These are phyloP conservation scores for Glonium stellatum DNA, from an alignment of 495 filamentous ascomycete genomes.

Conservation along the genomic window DNA sequence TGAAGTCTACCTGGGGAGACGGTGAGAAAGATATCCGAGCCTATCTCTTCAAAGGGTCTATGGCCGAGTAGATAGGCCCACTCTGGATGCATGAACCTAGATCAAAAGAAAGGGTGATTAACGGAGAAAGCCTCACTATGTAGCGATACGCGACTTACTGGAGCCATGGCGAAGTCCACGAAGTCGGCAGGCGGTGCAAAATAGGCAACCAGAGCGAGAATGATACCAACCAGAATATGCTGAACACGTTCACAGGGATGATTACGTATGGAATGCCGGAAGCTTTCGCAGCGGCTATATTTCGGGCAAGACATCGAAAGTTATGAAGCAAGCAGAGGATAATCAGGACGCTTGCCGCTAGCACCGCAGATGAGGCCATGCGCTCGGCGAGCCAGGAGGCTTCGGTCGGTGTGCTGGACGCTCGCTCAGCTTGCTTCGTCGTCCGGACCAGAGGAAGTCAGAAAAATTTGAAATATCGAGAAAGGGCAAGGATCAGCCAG, in stretches of 20 bases:
- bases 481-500: too few relatives aligned
- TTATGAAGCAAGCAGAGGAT: slow-evolving; percentile 18
- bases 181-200: slow-evolving; percentile 42
- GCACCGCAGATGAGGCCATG: slow-evolving; percentile 8
- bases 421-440: not conserved
- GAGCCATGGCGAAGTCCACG: slow-evolving; percentile 42
- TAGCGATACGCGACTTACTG: slow-evolving; percentile 32
- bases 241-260: slow-evolving; percentile 33
- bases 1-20: slow-evolving; percentile 44
- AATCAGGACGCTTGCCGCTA: slow-evolving; percentile 8
- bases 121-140: not conserved
- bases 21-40: slow-evolving; percentile 49
- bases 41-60: slow-evolving; percentile 37
- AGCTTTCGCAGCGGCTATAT: slow-evolving; percentile 33
- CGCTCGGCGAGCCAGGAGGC: not conserved
- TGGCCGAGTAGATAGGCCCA: slow-evolving; percentile 40
- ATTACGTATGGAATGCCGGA: slow-evolving; percentile 37
- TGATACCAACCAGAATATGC: slow-evolving; percentile 45
- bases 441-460: not conserved
- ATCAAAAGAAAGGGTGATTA: not conserved
- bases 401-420: not conserved
- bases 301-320: slow-evolving; percentile 28
- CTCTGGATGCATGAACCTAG: slow-evolving; percentile 34
- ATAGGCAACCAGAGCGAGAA: slow-evolving; percentile 44
- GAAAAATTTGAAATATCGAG: too few relatives aligned